Conservation (phyloP, 1,284 basidiomycete species). For the Marasmius oreades region DNA sequence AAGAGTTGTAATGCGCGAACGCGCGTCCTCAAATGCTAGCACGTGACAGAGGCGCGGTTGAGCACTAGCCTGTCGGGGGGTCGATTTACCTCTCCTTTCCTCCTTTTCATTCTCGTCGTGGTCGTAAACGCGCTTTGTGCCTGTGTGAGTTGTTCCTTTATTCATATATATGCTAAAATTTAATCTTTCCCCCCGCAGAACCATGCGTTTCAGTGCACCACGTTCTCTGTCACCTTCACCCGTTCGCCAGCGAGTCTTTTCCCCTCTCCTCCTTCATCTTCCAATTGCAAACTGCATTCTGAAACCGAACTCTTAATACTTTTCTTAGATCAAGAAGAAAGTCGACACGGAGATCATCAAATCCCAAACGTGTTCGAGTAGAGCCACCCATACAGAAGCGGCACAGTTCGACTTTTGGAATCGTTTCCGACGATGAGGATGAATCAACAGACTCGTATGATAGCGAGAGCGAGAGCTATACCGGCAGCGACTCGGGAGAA, state of each 20-base stretch:
- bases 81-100: background rate
- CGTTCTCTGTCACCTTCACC: constrained; percentile 62
- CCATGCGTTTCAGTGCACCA: constrained; percentile 62
- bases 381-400: constrained; percentile 17
- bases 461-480: background rate
- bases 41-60: background rate
- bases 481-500: background rate
- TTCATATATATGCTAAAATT: background rate
- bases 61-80: no score
- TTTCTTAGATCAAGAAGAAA: background rate
- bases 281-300: no score
- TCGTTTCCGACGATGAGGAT: constrained; percentile 49
- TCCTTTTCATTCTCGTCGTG: background rate
- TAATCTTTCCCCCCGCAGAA: background rate
- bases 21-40: constrained; percentile 10
- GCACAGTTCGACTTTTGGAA: constrained; percentile 51
- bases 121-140: background rate
- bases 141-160: background rate
- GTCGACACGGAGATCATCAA: constrained; percentile 11
- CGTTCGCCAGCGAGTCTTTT: constrained; percentile 38
- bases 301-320: constrained; percentile 11
- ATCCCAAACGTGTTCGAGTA: background rate
- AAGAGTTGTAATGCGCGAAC: background rate
- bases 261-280: constrained; percentile 7
- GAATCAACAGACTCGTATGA: constrained; percentile 32